A percentile compares a stretch with the other conserved stretches of the same genome.
phyloP scores from a whole-genome alignment of 106 monocot species.

The Platanthera zijinensis region DNA sequence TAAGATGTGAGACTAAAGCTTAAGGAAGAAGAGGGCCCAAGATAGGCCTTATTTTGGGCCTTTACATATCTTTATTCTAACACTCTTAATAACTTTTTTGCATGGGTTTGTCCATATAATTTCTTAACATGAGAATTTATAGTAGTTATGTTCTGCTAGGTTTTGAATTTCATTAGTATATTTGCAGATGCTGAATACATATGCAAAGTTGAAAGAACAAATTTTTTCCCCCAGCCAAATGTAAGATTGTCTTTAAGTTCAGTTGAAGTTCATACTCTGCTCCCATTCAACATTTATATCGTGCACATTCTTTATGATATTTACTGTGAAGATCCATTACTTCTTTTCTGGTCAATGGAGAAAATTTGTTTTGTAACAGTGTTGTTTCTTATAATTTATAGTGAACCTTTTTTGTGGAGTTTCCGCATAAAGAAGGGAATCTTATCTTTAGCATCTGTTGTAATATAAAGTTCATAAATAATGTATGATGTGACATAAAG shows the following conservation, averaged over 20 bases:
- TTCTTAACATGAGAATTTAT: not conserved
- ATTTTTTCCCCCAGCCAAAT: constrained; percentile 96
- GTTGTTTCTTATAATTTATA: too few relatives aligned
- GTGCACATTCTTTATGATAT: not conserved
- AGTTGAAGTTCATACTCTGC: not conserved
- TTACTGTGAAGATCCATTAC: not conserved
- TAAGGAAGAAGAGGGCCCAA: too few relatives aligned
- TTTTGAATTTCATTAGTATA: constrained; percentile 4
- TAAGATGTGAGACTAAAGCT: too few relatives aligned
- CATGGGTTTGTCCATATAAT: not conserved
- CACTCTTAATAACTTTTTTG: not conserved
- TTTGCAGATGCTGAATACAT: constrained; percentile 78
- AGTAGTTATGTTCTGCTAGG: not conserved
- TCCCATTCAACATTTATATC: not conserved
- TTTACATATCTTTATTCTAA: not conserved
- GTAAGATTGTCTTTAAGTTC: constrained; percentile 25
- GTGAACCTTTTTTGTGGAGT: too few relatives aligned
- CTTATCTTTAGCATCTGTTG: too few relatives aligned
- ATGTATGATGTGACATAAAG: too few relatives aligned
- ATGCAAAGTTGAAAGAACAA: constrained; percentile 73
- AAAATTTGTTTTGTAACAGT: too few relatives aligned
- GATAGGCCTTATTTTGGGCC: too few relatives aligned
- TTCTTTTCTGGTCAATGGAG: too few relatives aligned
- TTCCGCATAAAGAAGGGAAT: too few relatives aligned
- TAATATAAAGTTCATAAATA: too few relatives aligned